Evolutionary conservation across 2,329 filamentous ascomycete genomes (phyloP).

Genomic region (Ilyonectria robusta): DNA sequence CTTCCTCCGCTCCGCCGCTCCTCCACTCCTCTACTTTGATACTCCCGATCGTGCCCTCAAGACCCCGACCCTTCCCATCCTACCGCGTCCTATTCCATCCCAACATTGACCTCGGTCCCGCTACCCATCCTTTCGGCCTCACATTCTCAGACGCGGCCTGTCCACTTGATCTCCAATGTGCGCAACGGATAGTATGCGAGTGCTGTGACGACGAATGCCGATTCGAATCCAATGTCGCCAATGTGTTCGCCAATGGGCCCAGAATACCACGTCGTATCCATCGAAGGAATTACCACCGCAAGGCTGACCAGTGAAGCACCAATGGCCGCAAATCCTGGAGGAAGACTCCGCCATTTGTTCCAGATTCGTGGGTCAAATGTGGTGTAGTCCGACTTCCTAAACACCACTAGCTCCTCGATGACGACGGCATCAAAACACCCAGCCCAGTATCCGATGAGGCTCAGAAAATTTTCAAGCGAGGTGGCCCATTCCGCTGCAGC

Average conservation of each 20-base stretch:
- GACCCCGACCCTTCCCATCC: not conserved
- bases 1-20: not conserved
- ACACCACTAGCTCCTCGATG: conserved; percentile 59
- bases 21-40: not conserved
- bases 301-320: conserved; percentile 60
- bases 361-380: conserved; percentile 59
- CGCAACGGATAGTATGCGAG: conserved; percentile 59
- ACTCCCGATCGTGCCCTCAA: not conserved
- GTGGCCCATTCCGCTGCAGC: conserved; percentile 59
- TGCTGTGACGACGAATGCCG: conserved; percentile 58
- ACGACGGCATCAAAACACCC: conserved; percentile 60
- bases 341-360: conserved; percentile 59
- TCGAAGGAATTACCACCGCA: conserved; percentile 58
- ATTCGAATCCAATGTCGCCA: conserved; percentile 62
- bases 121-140: not conserved
- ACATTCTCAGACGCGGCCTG: conserved; percentile 39
- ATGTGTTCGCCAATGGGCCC: conserved; percentile 60
- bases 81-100: not conserved
- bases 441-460: conserved; percentile 63
- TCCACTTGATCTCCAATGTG: conserved; percentile 50
- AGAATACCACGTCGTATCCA: conserved; percentile 60
- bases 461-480: conserved; percentile 60
- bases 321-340: conserved; percentile 60
- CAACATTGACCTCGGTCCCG: not conserved
- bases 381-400: conserved; percentile 57